Evolutionary conservation across 176 grass and related monocot genomes (phyloP), one percentile per base, ranked within the genome.

Genomic region (Ananas comosus): DNA sequence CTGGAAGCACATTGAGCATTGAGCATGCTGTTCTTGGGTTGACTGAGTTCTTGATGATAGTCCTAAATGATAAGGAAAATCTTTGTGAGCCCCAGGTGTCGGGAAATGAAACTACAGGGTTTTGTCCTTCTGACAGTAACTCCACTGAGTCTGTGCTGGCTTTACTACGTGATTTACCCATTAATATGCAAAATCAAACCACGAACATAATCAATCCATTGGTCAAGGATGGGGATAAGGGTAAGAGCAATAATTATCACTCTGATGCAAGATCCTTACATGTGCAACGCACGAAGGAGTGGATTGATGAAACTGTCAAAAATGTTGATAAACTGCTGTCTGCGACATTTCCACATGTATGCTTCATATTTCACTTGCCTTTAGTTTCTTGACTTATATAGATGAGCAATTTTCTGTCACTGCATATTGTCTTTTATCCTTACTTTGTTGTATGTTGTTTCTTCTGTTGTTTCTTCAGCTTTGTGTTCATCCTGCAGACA

Each of bases 291-390:
- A 88, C 81, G 10, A 90, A 81, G 76, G 74, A 80, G 71, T 97
- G 94, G 89, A 81, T 97, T 51, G 64, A 82, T 59, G 89, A 92
- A 82, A 92, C 94, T 74, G 42, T 72, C 66, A 70, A 48, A 81
- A 97, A 92, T 83, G 78, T 97, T 56, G 94, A 92, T 75, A 97
- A 97, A 77, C 76, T 92, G 71, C 65, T 96, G 33, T 79, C 76
- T 66, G 84, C 80, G 64, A 92, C 79, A 17, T 92, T 97, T 74
- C 86, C 89, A 72, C 80, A 88, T 72, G 94, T 96, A 83, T 81
- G 86, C 25, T 65, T 52, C 12, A 67, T 51, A 17, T 14, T 69
- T 50, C 54, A 52, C 49, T 12, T 51, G 18, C 25, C 18, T 21
- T 14, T 2, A 49, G 52, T 70, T 27, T 23, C 50, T 25, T 71